Percentiles rank a stretch among this genome's conserved stretches.
Conservation (phyloP, 2,329 filamentous ascomycete species). For the Knufia petricola region DNA sequence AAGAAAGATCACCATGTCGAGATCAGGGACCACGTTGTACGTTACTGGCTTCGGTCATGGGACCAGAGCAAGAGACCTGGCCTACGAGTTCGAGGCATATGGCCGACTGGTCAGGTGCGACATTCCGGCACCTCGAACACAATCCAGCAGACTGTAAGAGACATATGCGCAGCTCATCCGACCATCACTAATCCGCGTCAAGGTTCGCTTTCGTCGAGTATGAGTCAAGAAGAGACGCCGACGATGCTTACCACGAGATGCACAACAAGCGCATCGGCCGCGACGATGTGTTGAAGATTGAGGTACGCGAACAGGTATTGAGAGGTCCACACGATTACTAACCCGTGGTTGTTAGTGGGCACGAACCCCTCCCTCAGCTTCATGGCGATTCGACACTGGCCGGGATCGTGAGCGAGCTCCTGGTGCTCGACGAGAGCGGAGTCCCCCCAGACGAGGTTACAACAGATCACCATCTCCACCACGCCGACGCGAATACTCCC, state of each 20-base stretch:
- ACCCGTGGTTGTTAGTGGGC: constrained; percentile 69
- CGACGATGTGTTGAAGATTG: constrained; percentile 93
- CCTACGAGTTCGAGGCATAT: constrained; percentile 99
- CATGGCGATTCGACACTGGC: constrained; percentile 94
- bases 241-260: constrained; percentile 99
- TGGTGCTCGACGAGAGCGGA: constrained; percentile 54
- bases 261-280: constrained; percentile 97
- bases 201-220: constrained; percentile 99
- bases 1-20: too few relatives aligned
- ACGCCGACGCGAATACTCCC: constrained; percentile 63
- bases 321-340: constrained; percentile 4
- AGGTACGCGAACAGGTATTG: constrained; percentile 49
- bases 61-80: constrained; percentile 95
- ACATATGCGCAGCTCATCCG: constrained; percentile 16
- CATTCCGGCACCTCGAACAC: constrained; percentile 90
- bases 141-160: constrained; percentile 85
- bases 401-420: constrained; percentile 39
- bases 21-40: constrained; percentile 81
- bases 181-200: constrained; percentile 29
- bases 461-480: constrained; percentile 54
- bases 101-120: constrained; percentile 96
- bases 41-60: constrained; percentile 98
- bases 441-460: constrained; percentile 65
- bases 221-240: constrained; percentile 93
- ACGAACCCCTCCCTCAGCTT: constrained; percentile 91